These are phyloP conservation scores for Rutstroemia sp. DNA, from an alignment of 2,329 filamentous ascomycete genomes.

Conservation along the genomic window DNA sequence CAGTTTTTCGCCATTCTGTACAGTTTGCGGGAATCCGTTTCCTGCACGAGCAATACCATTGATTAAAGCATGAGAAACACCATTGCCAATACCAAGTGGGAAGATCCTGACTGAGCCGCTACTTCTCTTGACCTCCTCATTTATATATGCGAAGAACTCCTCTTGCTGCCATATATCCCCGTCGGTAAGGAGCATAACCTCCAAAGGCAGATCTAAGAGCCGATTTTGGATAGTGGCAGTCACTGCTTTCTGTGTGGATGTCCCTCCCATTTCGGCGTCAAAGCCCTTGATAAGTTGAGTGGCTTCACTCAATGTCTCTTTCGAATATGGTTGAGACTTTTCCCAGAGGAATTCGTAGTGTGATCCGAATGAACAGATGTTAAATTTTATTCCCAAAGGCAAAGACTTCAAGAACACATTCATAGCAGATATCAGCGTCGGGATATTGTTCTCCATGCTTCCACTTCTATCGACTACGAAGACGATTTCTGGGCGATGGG, in stretches of 20 bases:
- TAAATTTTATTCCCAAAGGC: conserved; percentile 57
- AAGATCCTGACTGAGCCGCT: conserved; percentile 44
- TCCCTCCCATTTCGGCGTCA: conserved; percentile 43
- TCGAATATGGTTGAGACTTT: conserved; percentile 39
- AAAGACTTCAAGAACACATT: conserved; percentile 59
- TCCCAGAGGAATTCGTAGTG: conserved; percentile 39
- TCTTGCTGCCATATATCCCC: conserved; percentile 45
- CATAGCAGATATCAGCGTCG: conserved; percentile 46
- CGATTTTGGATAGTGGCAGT: conserved; percentile 37
- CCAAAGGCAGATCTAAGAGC: conserved; percentile 40
- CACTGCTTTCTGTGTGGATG: conserved; percentile 42
- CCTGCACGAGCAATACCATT: conserved; percentile 48
- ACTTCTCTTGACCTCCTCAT: conserved; percentile 32
- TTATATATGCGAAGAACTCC: conserved; percentile 38
- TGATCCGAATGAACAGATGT: conserved; percentile 61
- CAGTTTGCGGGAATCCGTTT: conserved; percentile 53
- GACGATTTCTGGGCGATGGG: conserved; percentile 53
- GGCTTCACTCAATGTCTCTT: conserved; percentile 37
- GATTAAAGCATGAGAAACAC: conserved; percentile 44
- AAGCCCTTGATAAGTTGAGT: conserved; percentile 37
- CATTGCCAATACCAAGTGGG: conserved; percentile 45
- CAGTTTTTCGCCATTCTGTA: conserved; percentile 56
- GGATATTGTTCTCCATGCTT: conserved; percentile 51
- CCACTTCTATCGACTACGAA: conserved; percentile 68
- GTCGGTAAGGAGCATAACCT: conserved; percentile 50